A percentile compares a stretch with the other conserved stretches of the same genome.
phyloP scores from a whole-genome alignment of 2,329 filamentous ascomycete species.

The Talaromyces albobiverticillius region DNA sequence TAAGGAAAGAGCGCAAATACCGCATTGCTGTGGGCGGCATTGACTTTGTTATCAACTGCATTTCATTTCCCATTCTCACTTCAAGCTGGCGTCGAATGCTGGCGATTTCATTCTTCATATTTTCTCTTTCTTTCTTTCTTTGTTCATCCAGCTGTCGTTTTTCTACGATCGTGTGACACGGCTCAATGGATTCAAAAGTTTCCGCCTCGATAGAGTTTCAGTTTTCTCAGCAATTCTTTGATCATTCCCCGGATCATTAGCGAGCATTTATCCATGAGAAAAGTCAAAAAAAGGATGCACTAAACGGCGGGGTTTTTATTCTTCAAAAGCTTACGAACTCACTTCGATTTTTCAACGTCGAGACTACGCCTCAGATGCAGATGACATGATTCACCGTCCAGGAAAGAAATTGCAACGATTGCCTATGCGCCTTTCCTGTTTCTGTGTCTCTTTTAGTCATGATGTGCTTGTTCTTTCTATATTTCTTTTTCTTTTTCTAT shows the following conservation, averaged over 20 bases:
- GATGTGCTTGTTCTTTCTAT: slow-evolving; percentile 3
- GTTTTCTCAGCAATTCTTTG: slow-evolving; percentile 21
- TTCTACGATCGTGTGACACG: slow-evolving; percentile 29
- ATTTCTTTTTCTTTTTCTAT: no score
- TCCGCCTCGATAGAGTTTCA: slow-evolving; percentile 33
- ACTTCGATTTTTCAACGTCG: background rate
- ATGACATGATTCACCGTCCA: background rate
- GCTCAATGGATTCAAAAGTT: slow-evolving; percentile 28
- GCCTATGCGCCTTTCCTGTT: background rate
- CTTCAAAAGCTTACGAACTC: background rate
- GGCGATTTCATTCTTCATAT: slow-evolving; percentile 19
- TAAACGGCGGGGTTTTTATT: slow-evolving; percentile 15
- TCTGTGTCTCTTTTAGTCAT: background rate
- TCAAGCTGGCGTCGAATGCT: slow-evolving; percentile 7
- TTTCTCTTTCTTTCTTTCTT: no score
- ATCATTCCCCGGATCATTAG: slow-evolving; percentile 19
- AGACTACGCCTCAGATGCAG: background rate
- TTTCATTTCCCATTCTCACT: slow-evolving; percentile 4
- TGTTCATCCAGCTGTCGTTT: slow-evolving; percentile 16
- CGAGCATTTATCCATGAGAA: slow-evolving; percentile 29
- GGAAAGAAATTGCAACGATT: background rate
- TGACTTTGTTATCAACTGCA: slow-evolving; percentile 4
- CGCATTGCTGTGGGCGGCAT: slow-evolving; percentile 1
- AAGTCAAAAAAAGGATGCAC: slow-evolving; percentile 21
- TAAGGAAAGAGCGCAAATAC: background rate